These are phyloP conservation scores for Saccharomycopsis synnaedendra DNA, from an alignment of 805 yeast species.

Conservation along the genomic window DNA sequence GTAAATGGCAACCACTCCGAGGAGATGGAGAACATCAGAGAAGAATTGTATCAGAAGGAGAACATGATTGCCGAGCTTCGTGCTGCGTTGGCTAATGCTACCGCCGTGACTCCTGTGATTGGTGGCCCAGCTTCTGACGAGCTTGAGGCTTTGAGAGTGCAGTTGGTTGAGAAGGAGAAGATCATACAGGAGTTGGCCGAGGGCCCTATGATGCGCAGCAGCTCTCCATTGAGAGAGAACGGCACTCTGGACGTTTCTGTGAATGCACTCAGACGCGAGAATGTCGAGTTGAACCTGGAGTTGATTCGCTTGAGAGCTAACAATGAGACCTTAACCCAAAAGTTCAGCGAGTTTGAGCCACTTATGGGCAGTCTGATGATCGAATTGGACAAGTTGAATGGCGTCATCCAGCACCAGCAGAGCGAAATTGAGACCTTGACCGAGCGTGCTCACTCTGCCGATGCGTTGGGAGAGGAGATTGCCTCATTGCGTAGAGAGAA, in stretches of 20 bases:
- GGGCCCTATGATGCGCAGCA: not conserved
- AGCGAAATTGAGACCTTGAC: conserved; percentile 31
- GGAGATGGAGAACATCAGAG: not conserved
- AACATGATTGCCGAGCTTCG: not conserved
- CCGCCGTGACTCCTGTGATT: not conserved
- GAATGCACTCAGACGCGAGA: conserved; percentile 30
- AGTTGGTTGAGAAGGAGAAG: conserved; percentile 7
- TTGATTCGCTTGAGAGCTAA: conserved; percentile 35
- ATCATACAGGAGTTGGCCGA: not conserved
- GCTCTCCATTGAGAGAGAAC: conserved; percentile 4
- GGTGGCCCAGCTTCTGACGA: not conserved
- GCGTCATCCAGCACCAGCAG: conserved; percentile 42
- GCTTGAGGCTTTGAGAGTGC: conserved; percentile 2
- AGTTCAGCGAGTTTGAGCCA: conserved; percentile 36
- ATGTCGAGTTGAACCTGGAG: conserved; percentile 33
- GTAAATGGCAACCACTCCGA: no score
- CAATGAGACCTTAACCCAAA: conserved; percentile 29
- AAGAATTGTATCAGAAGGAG: not conserved
- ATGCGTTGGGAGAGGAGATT: conserved; percentile 32
- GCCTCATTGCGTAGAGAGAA: conserved; percentile 36
- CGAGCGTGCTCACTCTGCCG: conserved; percentile 31
- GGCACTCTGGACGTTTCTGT: not conserved
- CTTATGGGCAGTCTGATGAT: conserved; percentile 41
- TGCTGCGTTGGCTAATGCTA: not conserved
- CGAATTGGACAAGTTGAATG: conserved; percentile 41